Percentiles rank a stretch among this genome's conserved stretches.
These are phyloP conservation scores for Reutealis trisperma DNA, from an alignment of 345 rosid species.

Conservation along the genomic window DNA sequence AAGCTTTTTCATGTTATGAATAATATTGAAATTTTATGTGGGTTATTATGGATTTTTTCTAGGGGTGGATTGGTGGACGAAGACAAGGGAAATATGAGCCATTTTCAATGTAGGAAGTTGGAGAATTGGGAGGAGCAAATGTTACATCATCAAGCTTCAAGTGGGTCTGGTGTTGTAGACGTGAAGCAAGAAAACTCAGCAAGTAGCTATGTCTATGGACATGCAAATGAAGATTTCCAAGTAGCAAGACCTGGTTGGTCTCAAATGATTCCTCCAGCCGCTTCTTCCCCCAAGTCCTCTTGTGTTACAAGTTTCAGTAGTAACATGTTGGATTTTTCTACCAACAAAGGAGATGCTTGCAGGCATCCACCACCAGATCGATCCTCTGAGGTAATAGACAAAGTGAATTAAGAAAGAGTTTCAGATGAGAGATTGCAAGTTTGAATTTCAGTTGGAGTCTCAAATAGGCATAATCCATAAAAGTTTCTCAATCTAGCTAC, in stretches of 20 bases:
- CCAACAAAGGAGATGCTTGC: conserved; percentile 46
- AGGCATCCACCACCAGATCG: conserved; percentile 70
- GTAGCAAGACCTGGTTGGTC: conserved; percentile 47
- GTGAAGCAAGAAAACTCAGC: conserved; percentile 69
- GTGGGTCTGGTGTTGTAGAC: conserved; percentile 30
- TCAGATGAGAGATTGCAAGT: no score
- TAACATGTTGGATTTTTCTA: conserved; percentile 71
- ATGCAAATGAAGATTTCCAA: conserved; percentile 45
- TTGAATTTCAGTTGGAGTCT: no score
- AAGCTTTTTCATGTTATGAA: background rate
- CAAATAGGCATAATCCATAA: background rate
- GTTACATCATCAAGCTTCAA: conserved; percentile 50
- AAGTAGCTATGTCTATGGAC: conserved; percentile 47
- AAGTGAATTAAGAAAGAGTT: no score
- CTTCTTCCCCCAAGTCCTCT: conserved; percentile 61
- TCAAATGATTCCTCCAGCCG: conserved; percentile 42
- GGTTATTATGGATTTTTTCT: background rate
- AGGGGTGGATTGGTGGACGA: conserved; percentile 80
- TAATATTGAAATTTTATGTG: background rate
- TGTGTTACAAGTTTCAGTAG: conserved; percentile 61
- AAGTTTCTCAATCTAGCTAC: background rate
- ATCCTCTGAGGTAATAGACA: conserved; percentile 59
- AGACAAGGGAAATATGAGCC: conserved; percentile 45
- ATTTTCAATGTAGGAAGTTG: conserved; percentile 54
- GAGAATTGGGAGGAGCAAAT: conserved; percentile 74